Evolutionary conservation across 257 asterid species (phyloP), one percentile per base, ranked within the genome.

Genomic region (Haberlea rhodopensis): DNA sequence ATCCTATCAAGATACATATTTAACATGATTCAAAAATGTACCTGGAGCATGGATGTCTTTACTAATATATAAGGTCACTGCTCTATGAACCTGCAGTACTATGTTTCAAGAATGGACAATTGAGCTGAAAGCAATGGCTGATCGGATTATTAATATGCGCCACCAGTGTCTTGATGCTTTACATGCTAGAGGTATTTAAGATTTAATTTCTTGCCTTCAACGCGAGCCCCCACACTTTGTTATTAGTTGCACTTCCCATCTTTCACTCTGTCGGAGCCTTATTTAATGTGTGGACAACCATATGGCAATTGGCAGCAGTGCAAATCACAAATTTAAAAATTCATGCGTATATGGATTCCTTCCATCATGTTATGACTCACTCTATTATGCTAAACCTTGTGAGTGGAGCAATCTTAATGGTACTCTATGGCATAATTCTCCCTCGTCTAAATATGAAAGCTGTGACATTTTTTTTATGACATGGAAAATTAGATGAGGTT

Each of bases 121-220:
- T 22, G 97, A 92, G 86, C 92, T 92, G 80, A 89, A 92, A 78
- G 94, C 84, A 63, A 92, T 92, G 99, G 99, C 99, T 53, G 98
- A 92, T 73, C 96, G 98, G 54, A 92, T 92, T 60, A 89, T 92
- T 79, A 85, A 70, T 75, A 89, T 92, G 99, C 96, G 96, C 67
- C 85, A 87, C 63, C 81, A 81, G 57, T 81, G 89, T 57, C 89
- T 85, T 82, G 97, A 87, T 71, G 97, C 97, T 75, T 73, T 92
- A 74, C 75, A 77, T 24, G 57, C 81, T 63, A 80, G 82, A 85
- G 96, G 99, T 92, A 76, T 27, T 28, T 27, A 56, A 15, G 15
- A 19, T 15, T 18, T 31, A 5, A 16, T 6, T 11, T 20, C 57
- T 58, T n/a, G 21, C 63, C 53, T 26, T 21, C 49, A 40, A 0